Evolutionary conservation across 208 protist species (phyloP).

Genomic region (Naegleria fowleri): DNA sequence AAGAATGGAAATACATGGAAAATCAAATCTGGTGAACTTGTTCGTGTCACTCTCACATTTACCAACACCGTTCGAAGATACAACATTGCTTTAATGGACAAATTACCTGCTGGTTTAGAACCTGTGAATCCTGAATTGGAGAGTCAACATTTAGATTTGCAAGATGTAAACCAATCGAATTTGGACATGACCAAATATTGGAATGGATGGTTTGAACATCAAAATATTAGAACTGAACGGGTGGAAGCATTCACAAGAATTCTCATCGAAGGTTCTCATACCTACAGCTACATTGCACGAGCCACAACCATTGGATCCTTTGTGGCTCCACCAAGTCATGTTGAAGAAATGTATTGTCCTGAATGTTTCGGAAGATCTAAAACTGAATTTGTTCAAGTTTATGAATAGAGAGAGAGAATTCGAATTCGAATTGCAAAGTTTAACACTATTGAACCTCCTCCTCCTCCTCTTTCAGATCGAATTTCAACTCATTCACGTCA

Average conservation of each 20-base stretch:
- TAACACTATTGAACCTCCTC: no score
- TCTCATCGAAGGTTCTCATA: neutral
- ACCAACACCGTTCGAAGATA: neutral
- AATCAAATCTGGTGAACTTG: neutral
- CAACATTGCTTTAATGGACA: neutral
- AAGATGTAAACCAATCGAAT: neutral
- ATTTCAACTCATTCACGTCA: no score
- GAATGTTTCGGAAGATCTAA: constrained; percentile 1
- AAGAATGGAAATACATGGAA: neutral
- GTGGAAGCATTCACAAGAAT: neutral
- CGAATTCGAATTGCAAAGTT: no score
- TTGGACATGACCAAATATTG: neutral
- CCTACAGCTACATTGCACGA: neutral
- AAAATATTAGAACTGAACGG: constrained; percentile 13
- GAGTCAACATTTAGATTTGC: neutral
- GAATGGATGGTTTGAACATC: neutral
- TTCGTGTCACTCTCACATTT: neutral
- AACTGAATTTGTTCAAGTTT: neutral
- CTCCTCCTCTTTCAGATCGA: no score
- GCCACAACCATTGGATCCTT: neutral
- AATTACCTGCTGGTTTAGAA: neutral
- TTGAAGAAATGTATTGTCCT: constrained; percentile 15
- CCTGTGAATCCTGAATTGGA: neutral
- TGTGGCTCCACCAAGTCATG: neutral
- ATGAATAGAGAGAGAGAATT: no score